phyloP scores from a whole-genome alignment of 371 early-diverging fungal genomes.

The Rhizopus microsporus region DNA sequence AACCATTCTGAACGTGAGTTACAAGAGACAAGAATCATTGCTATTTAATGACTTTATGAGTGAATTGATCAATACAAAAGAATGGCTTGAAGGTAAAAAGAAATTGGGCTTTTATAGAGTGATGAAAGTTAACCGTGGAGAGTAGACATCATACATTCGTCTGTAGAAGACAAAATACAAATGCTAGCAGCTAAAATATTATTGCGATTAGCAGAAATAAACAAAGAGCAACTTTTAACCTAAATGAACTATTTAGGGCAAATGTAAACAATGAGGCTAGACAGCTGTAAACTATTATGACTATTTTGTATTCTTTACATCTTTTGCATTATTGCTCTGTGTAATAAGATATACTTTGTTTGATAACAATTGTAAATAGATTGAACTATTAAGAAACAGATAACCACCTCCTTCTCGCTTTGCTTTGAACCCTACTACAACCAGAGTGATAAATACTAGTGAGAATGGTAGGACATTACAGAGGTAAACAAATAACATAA shows the following conservation, averaged over 20 bases:
- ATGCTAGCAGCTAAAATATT: conserved; percentile 8
- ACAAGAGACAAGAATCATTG: conserved; percentile 32
- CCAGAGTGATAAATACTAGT: no score
- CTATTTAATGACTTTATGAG: conserved; percentile 33
- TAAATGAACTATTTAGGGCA: neutral
- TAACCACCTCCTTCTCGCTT: no score
- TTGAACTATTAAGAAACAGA: no score
- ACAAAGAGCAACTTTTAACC: neutral
- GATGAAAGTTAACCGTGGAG: neutral
- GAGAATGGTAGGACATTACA: no score
- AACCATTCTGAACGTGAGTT: conserved; percentile 34
- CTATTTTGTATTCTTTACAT: conserved; percentile 11
- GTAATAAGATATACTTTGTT: no score
- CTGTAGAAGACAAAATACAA: conserved; percentile 10
- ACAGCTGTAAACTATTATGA: neutral
- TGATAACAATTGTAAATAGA: no score
- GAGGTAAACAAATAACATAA: no score
- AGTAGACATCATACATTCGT: no score
- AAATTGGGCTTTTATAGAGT: neutral
- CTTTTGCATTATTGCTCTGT: no score
- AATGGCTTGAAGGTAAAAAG: conserved; percentile 44
- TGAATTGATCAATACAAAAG: conserved; percentile 33
- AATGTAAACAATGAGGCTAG: conserved; percentile 10
- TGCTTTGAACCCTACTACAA: no score
- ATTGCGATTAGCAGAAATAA: conserved; percentile 14